Conservation (phyloP, 495 filamentous ascomycete genomes). For the Penicillium coprophilum region DNA sequence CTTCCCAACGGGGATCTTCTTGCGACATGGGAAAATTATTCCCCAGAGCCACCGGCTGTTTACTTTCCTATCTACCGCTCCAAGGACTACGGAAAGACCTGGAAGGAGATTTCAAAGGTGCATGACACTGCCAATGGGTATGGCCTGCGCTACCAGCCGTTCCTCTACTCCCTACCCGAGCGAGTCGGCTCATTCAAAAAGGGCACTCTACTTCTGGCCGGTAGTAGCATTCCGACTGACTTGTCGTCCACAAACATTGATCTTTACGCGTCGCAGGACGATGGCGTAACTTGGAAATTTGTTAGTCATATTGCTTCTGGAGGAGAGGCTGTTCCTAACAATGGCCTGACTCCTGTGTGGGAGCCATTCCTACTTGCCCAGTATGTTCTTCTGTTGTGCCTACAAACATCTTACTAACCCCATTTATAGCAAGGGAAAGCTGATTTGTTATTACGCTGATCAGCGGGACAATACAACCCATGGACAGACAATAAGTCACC, state of each 20-base stretch:
- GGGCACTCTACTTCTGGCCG: conserved; percentile 62
- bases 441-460: conserved; percentile 69
- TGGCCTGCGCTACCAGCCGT: conserved; percentile 68
- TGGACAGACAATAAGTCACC: conserved; percentile 67
- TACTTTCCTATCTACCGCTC: conserved; percentile 68
- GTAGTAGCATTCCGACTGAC: conserved; percentile 63
- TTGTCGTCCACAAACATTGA: conserved; percentile 65
- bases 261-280: conserved; percentile 61
- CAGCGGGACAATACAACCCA: conserved; percentile 59
- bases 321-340: conserved; percentile 58
- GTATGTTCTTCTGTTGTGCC: conserved; percentile 22
- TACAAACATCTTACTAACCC: neutral
- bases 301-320: conserved; percentile 64
- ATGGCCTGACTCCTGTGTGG: conserved; percentile 67
- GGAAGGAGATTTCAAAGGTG: conserved; percentile 60
- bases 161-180: conserved; percentile 59
- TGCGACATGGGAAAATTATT: conserved; percentile 65
- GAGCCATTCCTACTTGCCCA: conserved; percentile 63
- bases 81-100: conserved; percentile 58
- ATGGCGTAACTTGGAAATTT: conserved; percentile 63
- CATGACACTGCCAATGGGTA: conserved; percentile 61
- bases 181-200: conserved; percentile 53
- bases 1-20: conserved; percentile 27
- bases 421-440: conserved; percentile 46
- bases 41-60: conserved; percentile 52